These are phyloP conservation scores for Kodamaea alishanica DNA, from an alignment of 1,139 yeast genomes.

Conservation along the genomic window DNA sequence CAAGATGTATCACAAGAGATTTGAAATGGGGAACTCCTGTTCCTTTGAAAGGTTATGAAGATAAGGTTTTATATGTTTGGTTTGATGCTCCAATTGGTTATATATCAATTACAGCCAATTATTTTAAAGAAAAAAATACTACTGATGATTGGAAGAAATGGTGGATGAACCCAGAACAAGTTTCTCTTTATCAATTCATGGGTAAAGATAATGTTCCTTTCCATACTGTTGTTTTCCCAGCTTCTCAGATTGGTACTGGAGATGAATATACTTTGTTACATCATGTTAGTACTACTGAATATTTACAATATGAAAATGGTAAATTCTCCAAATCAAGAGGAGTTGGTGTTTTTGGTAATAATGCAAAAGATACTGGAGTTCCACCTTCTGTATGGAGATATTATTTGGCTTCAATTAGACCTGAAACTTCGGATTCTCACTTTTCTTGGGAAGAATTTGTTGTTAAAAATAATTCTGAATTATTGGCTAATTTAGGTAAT, in stretches of 20 bases:
- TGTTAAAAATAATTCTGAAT: conserved; percentile 85
- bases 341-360: conserved; percentile 96
- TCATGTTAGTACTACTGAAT: conserved; percentile 92
- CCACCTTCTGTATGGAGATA: conserved; percentile 97
- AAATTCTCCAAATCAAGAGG: conserved; percentile 96
- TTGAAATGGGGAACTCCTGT: conserved; percentile 98
- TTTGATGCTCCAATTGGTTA: conserved; percentile 98
- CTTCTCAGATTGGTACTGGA: conserved; percentile 81
- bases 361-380: conserved; percentile 89
- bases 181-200: conserved; percentile 91
- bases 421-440: conserved; percentile 93
- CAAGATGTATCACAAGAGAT: conserved; percentile 97
- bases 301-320: conserved; percentile 95
- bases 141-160: conserved; percentile 66
- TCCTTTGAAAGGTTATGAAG: conserved; percentile 75
- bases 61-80: conserved; percentile 96
- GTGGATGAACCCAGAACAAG: conserved; percentile 90
- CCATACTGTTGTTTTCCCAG: conserved; percentile 98
- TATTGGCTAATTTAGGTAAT: conserved; percentile 94
- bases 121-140: conserved; percentile 48
- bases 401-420: conserved; percentile 87
- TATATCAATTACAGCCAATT: conserved; percentile 91
- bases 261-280: conserved; percentile 89
- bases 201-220: conserved; percentile 99
- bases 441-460: conserved; percentile 97